phyloP scores from a whole-genome alignment of 176 grass and related monocot genomes.

The Lolium perenne region DNA sequence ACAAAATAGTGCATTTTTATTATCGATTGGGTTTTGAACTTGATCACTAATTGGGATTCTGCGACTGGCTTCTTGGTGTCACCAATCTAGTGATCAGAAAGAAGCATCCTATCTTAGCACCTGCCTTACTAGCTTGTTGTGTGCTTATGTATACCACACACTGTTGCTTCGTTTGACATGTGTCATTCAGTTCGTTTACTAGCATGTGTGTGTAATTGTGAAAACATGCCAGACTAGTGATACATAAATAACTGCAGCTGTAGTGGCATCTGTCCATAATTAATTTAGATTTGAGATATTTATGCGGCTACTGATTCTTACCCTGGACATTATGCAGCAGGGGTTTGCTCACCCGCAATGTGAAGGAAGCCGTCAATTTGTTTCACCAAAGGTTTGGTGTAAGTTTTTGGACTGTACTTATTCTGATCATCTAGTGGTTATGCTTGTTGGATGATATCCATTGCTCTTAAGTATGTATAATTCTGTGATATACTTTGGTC shows the following conservation, averaged over 20 bases:
- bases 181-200: background rate
- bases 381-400: slow-evolving; percentile 96
- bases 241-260: background rate
- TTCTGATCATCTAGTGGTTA: background rate
- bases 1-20: background rate
- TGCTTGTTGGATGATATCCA: background rate
- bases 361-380: slow-evolving; percentile 78
- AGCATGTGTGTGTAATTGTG: background rate
- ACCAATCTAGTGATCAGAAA: background rate
- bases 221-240: background rate
- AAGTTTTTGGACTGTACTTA: slow-evolving; percentile 44
- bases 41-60: background rate
- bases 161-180: background rate
- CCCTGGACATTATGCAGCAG: slow-evolving; percentile 65
- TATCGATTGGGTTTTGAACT: background rate
- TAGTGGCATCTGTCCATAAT: background rate
- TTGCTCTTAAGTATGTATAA: background rate
- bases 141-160: background rate
- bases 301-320: slow-evolving; percentile 16
- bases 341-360: slow-evolving; percentile 91
- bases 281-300: background rate
- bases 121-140: background rate
- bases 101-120: background rate
- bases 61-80: background rate
- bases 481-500: background rate